phyloP scores from a whole-genome alignment of 2,329 filamentous ascomycete species.

The Aspergillus ruber region DNA sequence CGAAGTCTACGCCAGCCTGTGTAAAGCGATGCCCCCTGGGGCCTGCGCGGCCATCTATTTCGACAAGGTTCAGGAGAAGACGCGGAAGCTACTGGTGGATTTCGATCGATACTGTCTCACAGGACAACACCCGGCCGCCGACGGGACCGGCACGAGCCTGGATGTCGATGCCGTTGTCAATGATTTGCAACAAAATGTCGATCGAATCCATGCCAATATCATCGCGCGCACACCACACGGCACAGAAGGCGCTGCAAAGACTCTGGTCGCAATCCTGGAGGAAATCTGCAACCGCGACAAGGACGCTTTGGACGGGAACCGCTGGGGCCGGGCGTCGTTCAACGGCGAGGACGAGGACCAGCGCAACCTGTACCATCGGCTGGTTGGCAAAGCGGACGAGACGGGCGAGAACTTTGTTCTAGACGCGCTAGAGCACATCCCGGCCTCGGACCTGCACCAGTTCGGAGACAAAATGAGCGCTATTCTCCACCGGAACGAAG shows the following conservation, averaged over 20 bases:
- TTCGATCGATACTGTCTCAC: constrained; percentile 37
- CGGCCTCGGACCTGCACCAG: constrained; percentile 23
- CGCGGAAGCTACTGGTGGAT: constrained; percentile 27
- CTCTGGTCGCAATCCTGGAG: constrained; percentile 33
- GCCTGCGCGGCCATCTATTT: constrained; percentile 40
- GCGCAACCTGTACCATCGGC: constrained; percentile 37
- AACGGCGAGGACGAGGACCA: constrained; percentile 34
- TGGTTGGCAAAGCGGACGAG: constrained; percentile 31
- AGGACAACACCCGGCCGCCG: constrained; percentile 19
- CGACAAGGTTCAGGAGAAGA: constrained; percentile 35
- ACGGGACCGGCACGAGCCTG: constrained; percentile 9
- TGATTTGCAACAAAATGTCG: constrained; percentile 24
- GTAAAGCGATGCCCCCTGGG: constrained; percentile 36
- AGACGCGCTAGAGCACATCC: constrained; percentile 31
- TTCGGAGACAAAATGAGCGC: constrained; percentile 23
- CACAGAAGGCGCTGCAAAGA: constrained; percentile 30
- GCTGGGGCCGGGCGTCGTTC: constrained; percentile 27
- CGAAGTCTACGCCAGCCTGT: constrained; percentile 35
- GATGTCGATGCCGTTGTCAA: constrained; percentile 27
- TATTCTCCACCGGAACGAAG: constrained; percentile 38
- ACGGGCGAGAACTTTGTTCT: constrained; percentile 31
- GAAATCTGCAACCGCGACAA: constrained; percentile 32
- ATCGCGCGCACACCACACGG: constrained; percentile 29
- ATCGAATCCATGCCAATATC: constrained; percentile 29
- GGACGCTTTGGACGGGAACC: constrained; percentile 32